These are phyloP conservation scores for Lepidium aucheri DNA, from an alignment of 345 rosid species.

Conservation along the genomic window DNA sequence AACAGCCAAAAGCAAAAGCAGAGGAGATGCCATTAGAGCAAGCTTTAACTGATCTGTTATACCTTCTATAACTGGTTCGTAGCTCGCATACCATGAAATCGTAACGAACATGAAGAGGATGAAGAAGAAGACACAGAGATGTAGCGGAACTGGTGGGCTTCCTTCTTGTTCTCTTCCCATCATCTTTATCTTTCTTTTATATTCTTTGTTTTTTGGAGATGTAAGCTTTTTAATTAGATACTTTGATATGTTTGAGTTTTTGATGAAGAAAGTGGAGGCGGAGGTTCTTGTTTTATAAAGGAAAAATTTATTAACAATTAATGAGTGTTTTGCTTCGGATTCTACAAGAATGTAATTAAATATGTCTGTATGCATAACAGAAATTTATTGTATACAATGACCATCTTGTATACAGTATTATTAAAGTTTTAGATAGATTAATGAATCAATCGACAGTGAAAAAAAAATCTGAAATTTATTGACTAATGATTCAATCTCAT, in stretches of 20 bases:
- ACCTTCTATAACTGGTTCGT: conserved; percentile 42
- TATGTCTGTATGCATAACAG: not conserved
- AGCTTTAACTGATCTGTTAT: conserved; percentile 42
- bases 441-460: not conserved
- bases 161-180: conserved; percentile 30
- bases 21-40: conserved; percentile 34
- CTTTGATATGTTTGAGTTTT: not conserved
- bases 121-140: conserved; percentile 41
- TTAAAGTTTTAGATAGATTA: not conserved
- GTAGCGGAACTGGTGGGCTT: conserved; percentile 33
- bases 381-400: not conserved
- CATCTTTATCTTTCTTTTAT: not conserved
- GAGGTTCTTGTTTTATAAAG: conserved; percentile 8
- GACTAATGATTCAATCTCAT: too few relatives aligned
- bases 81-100: conserved; percentile 45
- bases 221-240: not conserved
- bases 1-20: conserved; percentile 36
- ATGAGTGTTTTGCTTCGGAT: conserved; percentile 12
- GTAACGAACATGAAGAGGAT: conserved; percentile 35
- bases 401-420: not conserved
- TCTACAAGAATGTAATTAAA: conserved; percentile 6
- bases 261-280: not conserved
- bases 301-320: not conserved
- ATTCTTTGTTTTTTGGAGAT: not conserved
- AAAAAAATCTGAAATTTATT: too few relatives aligned